These are phyloP conservation scores for Talaromyces borbonicus DNA, from an alignment of 495 filamentous ascomycete genomes.

Conservation along the genomic window DNA sequence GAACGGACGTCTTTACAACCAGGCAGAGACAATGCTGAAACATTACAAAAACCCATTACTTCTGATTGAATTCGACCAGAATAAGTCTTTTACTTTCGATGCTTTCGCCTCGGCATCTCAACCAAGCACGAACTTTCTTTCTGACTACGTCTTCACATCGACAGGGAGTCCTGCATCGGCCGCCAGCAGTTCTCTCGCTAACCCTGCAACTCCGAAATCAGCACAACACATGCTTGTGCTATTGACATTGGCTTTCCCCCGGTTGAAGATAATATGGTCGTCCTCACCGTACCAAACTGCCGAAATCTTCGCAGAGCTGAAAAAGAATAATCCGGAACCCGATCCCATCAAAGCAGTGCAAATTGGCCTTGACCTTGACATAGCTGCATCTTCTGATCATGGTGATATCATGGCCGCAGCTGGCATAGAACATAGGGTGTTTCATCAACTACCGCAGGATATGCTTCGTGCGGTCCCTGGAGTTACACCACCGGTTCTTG, in stretches of 20 bases:
- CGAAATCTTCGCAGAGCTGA: conserved; percentile 90
- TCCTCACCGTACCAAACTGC: conserved; percentile 91
- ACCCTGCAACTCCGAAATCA: conserved; percentile 49
- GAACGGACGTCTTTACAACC: conserved; percentile 83
- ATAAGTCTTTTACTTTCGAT: conserved; percentile 94
- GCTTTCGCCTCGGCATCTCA: conserved; percentile 54
- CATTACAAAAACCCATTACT: conserved; percentile 89
- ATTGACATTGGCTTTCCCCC: conserved; percentile 85
- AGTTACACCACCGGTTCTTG: conserved; percentile 67
- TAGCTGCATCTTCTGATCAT: conserved; percentile 41
- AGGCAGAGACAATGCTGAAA: conserved; percentile 87
- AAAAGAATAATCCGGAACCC: conserved; percentile 78
- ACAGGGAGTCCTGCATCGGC: conserved; percentile 46
- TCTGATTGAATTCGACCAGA: conserved; percentile 94
- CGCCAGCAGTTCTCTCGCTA: conserved; percentile 31
- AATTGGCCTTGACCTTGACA: conserved; percentile 61
- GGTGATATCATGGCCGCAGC: conserved; percentile 49
- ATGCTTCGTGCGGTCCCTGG: conserved; percentile 84
- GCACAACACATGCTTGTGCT: conserved; percentile 88
- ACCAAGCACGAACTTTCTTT: conserved; percentile 28
- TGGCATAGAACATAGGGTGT: conserved; percentile 41
- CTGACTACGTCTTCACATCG: conserved; percentile 58
- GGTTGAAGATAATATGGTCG: conserved; percentile 86
- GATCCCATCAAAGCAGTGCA: conserved; percentile 82
- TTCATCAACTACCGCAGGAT: conserved; percentile 66